Conservation (phyloP, 2,329 filamentous ascomycete species). For the Botrytis hyacinthi region DNA sequence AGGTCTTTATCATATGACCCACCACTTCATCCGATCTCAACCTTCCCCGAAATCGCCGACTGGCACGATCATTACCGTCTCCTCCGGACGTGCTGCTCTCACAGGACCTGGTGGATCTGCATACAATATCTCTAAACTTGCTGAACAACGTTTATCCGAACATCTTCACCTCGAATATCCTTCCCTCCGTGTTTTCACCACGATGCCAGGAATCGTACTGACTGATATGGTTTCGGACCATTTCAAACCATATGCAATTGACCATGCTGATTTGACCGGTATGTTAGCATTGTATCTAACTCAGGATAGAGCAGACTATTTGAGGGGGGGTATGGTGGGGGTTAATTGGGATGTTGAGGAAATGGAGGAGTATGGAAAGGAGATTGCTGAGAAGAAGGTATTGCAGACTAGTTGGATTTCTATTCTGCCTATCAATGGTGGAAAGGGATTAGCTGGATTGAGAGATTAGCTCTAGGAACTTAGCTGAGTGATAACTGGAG, state of each 20-base stretch:
- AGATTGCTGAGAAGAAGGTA: constrained; percentile 35
- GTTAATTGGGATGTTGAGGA: constrained; percentile 42
- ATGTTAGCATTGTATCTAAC: constrained; percentile 38
- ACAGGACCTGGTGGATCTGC: not conserved
- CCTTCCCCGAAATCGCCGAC: not conserved
- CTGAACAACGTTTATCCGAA: constrained; percentile 5
- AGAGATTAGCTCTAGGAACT: not conserved
- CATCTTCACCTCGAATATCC: constrained; percentile 42
- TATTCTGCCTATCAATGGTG: not conserved
- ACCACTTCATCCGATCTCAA: constrained; percentile 1
- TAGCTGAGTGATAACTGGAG: not conserved
- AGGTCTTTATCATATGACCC: constrained; percentile 15
- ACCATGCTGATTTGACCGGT: constrained; percentile 38
- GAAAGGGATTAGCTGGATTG: not conserved
- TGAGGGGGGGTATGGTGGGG: constrained; percentile 33
- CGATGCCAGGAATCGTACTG: constrained; percentile 48
- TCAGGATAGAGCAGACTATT: constrained; percentile 37
- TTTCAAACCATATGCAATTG: constrained; percentile 39
- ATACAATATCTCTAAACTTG: constrained; percentile 10
- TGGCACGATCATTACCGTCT: constrained; percentile 4
- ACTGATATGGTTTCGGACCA: constrained; percentile 43
- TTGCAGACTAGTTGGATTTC: constrained; percentile 24
- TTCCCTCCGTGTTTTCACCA: constrained; percentile 44
- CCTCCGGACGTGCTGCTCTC: not conserved
- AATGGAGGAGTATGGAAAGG: constrained; percentile 34